Evolutionary conservation across 345 rosid species (phyloP).

Genomic region (Iberis pinnata): DNA sequence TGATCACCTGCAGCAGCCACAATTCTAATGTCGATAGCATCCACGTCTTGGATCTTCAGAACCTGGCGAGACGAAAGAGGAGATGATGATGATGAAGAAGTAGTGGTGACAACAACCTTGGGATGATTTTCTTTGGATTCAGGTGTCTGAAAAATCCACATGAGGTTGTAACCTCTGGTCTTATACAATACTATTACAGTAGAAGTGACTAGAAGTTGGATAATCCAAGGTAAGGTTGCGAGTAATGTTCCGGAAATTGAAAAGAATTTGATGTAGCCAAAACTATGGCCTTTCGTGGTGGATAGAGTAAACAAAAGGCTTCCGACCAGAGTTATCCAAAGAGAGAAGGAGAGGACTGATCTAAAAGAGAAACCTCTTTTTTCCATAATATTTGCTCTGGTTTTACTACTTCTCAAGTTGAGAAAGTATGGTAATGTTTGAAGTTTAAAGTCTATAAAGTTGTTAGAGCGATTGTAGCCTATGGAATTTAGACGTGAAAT

Average conservation of each 20-base stretch:
- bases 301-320: slow-evolving; percentile 25
- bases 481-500: no score
- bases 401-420: slow-evolving; percentile 1
- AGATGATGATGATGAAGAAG: slow-evolving; percentile 19
- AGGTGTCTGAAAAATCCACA: slow-evolving; percentile 28
- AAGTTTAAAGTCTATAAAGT: no score
- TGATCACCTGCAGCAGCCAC: slow-evolving; percentile 21
- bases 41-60: slow-evolving; percentile 20
- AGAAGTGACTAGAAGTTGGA: slow-evolving; percentile 25
- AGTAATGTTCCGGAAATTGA: slow-evolving; percentile 20
- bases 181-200: slow-evolving; percentile 16
- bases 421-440: no score
- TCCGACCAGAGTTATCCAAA: slow-evolving; percentile 29
- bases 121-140: slow-evolving; percentile 15
- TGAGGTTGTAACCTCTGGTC: slow-evolving; percentile 21
- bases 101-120: not conserved
- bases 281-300: slow-evolving; percentile 17
- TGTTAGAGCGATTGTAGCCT: slow-evolving; percentile 25
- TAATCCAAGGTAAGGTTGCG: slow-evolving; percentile 26
- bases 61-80: slow-evolving; percentile 23
- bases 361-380: slow-evolving; percentile 10
- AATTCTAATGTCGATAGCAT: slow-evolving; percentile 26
- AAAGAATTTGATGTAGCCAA: slow-evolving; percentile 26
- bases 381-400: slow-evolving; percentile 20
- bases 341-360: slow-evolving; percentile 19